Evolutionary conservation across 1,284 basidiomycete genomes (phyloP).

Genomic region (Thelephora terrestris): DNA sequence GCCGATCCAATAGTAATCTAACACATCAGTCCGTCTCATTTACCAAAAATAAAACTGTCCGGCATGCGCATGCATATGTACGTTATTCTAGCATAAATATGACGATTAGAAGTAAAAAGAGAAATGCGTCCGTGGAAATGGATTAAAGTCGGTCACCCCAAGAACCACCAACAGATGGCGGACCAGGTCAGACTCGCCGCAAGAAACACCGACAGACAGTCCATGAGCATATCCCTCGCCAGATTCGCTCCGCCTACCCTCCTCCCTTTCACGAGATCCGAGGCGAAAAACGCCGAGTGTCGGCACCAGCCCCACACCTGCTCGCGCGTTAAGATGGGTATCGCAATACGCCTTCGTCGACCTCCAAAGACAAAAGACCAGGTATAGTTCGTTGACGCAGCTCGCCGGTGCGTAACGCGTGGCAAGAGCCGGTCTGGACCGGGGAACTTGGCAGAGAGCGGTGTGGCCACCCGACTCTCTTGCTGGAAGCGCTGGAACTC

Average conservation of each 20-base stretch:
- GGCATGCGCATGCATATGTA: no score
- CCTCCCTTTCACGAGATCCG: background rate
- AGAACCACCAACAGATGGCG: background rate
- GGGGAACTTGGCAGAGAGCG: no score
- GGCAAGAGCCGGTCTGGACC: no score
- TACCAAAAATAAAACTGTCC: no score
- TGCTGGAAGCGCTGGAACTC: background rate
- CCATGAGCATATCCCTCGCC: background rate
- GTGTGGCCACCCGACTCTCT: no score
- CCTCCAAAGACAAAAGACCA: constrained; percentile 21
- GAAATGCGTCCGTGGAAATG: no score
- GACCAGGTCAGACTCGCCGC: background rate
- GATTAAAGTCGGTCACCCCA: background rate
- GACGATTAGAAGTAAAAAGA: no score
- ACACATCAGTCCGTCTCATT: no score
- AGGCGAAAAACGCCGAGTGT: background rate
- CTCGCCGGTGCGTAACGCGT: background rate
- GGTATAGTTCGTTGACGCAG: constrained; percentile 1
- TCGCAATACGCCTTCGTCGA: constrained; percentile 18
- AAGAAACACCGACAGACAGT: background rate
- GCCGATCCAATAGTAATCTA: no score
- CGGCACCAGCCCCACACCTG: background rate
- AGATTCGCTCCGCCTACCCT: background rate
- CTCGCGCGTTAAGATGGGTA: constrained; percentile 7
- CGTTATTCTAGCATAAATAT: no score